These are phyloP conservation scores for Artemisia argyi DNA, from an alignment of 129 eudicot species.

Conservation along the genomic window DNA sequence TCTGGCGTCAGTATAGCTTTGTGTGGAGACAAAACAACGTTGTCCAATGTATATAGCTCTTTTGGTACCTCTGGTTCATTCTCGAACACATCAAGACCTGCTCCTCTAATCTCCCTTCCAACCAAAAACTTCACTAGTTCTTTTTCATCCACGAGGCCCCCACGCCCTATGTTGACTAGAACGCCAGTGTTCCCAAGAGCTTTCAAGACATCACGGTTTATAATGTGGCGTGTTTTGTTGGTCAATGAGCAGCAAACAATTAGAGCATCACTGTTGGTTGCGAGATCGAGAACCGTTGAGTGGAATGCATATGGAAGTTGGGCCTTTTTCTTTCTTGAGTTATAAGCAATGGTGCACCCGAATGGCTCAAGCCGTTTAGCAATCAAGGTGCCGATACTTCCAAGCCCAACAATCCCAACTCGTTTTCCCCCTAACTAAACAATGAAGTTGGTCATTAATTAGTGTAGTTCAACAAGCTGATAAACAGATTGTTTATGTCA, in stretches of 20 bases:
- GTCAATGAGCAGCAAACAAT: slow-evolving; percentile 25
- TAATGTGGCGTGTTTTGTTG: slow-evolving; percentile 56
- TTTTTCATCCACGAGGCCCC: slow-evolving; percentile 68
- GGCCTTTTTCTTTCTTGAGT: slow-evolving; percentile 50
- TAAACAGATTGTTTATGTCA: too few relatives aligned
- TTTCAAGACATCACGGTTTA: slow-evolving; percentile 54
- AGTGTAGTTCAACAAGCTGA: too few relatives aligned
- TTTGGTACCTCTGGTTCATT: slow-evolving; percentile 69
- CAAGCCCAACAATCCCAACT: slow-evolving; percentile 77
- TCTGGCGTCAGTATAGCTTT: slow-evolving; percentile 60
- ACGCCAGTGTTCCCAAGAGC: slow-evolving; percentile 63
- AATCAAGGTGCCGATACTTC: slow-evolving; percentile 48
- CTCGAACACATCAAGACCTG: slow-evolving; percentile 87
- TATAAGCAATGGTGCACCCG: slow-evolving; percentile 65
- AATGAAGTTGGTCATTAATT: not conserved
- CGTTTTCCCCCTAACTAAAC: slow-evolving; percentile 45
- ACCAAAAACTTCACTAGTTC: slow-evolving; percentile 57
- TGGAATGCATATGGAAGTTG: slow-evolving; percentile 48
- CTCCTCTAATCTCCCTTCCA: slow-evolving; percentile 65
- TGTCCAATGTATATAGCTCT: slow-evolving; percentile 58
- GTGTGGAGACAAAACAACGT: slow-evolving; percentile 79
- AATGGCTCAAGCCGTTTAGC: slow-evolving; percentile 51
- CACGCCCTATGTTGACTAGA: slow-evolving; percentile 74
- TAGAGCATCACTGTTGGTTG: slow-evolving; percentile 53
- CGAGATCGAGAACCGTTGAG: slow-evolving; percentile 43